Conservation (phyloP, 2,329 filamentous ascomycete species). For the Xylariaceae sp. region DNA sequence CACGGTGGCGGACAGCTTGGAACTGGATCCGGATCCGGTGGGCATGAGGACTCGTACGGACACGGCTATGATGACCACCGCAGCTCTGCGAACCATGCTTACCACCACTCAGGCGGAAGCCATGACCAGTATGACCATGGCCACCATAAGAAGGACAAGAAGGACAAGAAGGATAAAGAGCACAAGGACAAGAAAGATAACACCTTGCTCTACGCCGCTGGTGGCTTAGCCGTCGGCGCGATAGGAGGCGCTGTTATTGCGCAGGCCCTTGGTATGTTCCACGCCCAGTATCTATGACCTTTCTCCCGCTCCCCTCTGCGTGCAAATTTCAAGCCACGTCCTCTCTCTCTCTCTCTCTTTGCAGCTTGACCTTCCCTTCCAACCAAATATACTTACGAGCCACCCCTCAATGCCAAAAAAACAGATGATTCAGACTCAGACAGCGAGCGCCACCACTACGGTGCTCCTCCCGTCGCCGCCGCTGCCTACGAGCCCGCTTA, state of each 20-base stretch:
- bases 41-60: too few species aligned
- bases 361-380: too few species aligned
- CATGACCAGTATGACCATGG: constrained; percentile 13
- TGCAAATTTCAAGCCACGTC: too few species aligned
- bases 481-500: constrained; percentile 32
- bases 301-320: too few species aligned
- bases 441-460: constrained; percentile 22
- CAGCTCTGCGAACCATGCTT: constrained; percentile 14
- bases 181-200: constrained; percentile 42
- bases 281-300: background rate
- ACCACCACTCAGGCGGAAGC: constrained; percentile 13
- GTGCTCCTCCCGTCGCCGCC: constrained; percentile 21
- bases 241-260: constrained; percentile 53
- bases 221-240: constrained; percentile 50
- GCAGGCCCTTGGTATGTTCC: constrained; percentile 46
- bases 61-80: background rate
- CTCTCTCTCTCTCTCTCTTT: too few species aligned
- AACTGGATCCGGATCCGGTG: too few species aligned
- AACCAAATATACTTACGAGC: too few species aligned
- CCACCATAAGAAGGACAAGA: constrained; percentile 34
- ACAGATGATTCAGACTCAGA: constrained; percentile 30
- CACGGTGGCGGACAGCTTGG: background rate
- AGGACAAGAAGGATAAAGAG: constrained; percentile 44
- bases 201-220: constrained; percentile 51
- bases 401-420: constrained; percentile 11